Evolutionary conservation across 257 asterid genomes (phyloP).

Genomic region (Scutellaria galericulata): DNA sequence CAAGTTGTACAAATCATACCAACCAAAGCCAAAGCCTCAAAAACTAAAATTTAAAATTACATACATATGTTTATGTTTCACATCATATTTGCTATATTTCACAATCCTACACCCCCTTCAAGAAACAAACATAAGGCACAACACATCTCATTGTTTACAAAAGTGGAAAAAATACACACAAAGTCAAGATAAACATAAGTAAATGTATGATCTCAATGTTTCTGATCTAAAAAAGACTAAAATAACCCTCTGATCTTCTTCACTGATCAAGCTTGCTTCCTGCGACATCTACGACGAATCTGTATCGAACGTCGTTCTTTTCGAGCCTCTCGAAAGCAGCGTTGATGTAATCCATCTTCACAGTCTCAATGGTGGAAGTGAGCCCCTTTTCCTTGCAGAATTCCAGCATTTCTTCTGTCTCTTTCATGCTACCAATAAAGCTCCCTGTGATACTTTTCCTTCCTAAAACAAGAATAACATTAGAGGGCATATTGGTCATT

Average conservation of each 20-base stretch:
- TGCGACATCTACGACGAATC: conserved; percentile 88
- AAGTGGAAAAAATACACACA: neutral
- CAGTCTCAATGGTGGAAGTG: conserved; percentile 71
- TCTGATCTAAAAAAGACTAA: neutral
- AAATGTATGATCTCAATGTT: neutral
- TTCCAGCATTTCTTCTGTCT: conserved; percentile 82
- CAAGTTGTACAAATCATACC: conserved; percentile 36
- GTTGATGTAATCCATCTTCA: conserved; percentile 89
- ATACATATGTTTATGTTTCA: no score
- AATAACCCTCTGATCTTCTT: neutral
- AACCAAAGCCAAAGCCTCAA: conserved; percentile 4
- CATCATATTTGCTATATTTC: no score
- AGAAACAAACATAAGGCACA: no score
- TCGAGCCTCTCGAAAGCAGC: conserved; percentile 86
- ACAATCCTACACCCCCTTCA: neutral
- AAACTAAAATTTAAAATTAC: no score
- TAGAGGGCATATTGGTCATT: no score
- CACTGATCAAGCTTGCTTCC: conserved; percentile 70
- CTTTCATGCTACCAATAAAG: conserved; percentile 88
- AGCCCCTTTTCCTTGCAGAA: conserved; percentile 86
- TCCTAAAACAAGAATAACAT: conserved; percentile 44
- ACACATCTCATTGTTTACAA: no score
- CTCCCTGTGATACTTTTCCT: conserved; percentile 89
- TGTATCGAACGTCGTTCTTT: conserved; percentile 87
- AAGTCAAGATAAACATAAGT: neutral